phyloP scores from a whole-genome alignment of 2,329 filamentous ascomycete genomes.

The Escovopsis weberi region DNA sequence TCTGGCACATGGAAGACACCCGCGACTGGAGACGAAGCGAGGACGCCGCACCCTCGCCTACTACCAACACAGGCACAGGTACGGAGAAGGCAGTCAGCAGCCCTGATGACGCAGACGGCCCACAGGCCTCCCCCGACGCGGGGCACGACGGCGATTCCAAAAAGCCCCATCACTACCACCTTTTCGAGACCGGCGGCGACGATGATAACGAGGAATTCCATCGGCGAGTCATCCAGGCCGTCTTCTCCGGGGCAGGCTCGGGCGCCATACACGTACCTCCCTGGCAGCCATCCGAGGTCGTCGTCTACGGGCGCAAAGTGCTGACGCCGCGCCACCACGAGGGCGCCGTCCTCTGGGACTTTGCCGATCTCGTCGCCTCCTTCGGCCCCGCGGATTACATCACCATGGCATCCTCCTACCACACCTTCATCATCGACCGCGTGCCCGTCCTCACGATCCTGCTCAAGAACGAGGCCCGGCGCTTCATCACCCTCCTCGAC shows the following conservation, averaged over 20 bases:
- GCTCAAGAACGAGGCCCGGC: slow-evolving; percentile 67
- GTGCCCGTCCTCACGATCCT: slow-evolving; percentile 52
- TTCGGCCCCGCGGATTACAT: slow-evolving; percentile 76
- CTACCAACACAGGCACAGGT: neutral
- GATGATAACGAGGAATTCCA: slow-evolving; percentile 17
- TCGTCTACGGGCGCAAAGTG: slow-evolving; percentile 51
- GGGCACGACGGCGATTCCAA: slow-evolving; percentile 1
- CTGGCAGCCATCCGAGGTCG: slow-evolving; percentile 29
- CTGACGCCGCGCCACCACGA: slow-evolving; percentile 41
- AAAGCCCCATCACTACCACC: slow-evolving; percentile 18
- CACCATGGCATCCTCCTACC: slow-evolving; percentile 63
- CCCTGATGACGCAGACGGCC: too few relatives aligned
- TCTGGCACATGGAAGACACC: slow-evolving; percentile 70
- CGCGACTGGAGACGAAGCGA: slow-evolving; percentile 56
- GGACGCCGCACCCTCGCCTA: slow-evolving; percentile 9
- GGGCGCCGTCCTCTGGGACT: slow-evolving; percentile 50
- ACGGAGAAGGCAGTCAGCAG: neutral
- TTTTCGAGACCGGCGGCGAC: slow-evolving; percentile 2
- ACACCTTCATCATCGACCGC: slow-evolving; percentile 60
- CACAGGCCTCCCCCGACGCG: too few relatives aligned
- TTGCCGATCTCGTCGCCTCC: slow-evolving; percentile 49
- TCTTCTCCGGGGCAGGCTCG: slow-evolving; percentile 10
- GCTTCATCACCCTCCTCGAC: slow-evolving; percentile 69
- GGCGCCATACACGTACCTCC: slow-evolving; percentile 8
- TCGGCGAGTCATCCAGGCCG: slow-evolving; percentile 9